Conservation (phyloP, 1,284 basidiomycete genomes). For the Ustilago esculenta region DNA sequence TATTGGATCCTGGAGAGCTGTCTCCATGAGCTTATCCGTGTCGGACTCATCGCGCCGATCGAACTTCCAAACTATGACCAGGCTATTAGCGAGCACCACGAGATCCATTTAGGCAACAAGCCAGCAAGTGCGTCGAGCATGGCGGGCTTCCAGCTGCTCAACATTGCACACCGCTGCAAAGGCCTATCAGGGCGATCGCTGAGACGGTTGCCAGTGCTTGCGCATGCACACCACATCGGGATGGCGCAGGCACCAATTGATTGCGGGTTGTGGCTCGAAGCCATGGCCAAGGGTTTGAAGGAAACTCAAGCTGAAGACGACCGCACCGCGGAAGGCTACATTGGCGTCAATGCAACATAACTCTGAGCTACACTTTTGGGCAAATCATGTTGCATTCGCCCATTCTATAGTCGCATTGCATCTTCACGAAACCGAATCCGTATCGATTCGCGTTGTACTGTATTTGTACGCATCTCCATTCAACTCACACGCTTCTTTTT, state of each 20-base stretch:
- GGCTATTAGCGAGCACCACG: neutral
- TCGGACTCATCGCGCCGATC: conserved; percentile 74
- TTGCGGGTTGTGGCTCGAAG: conserved; percentile 44
- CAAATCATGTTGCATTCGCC: too few species aligned
- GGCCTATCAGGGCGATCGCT: conserved; percentile 90
- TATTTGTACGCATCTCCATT: too few species aligned
- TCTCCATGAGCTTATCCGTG: conserved; percentile 79
- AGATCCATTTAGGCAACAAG: neutral
- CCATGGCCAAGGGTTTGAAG: conserved; percentile 38
- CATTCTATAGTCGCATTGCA: too few species aligned
- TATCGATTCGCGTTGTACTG: too few species aligned
- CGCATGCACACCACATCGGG: conserved; percentile 81
- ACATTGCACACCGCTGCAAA: conserved; percentile 78
- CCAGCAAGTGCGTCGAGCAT: neutral
- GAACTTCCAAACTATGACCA: conserved; percentile 7
- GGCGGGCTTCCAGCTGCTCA: conserved; percentile 73
- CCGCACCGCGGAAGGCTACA: neutral
- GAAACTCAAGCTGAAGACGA: conserved; percentile 15
- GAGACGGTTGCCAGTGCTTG: conserved; percentile 87
- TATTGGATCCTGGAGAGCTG: conserved; percentile 92
- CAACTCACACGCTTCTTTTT: too few species aligned
- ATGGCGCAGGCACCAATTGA: conserved; percentile 23
- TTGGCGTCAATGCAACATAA: neutral
- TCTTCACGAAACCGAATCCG: neutral
- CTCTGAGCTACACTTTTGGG: neutral